Conservation (phyloP, 805 yeast species). For the Schwanniomyces vanrijiae region DNA sequence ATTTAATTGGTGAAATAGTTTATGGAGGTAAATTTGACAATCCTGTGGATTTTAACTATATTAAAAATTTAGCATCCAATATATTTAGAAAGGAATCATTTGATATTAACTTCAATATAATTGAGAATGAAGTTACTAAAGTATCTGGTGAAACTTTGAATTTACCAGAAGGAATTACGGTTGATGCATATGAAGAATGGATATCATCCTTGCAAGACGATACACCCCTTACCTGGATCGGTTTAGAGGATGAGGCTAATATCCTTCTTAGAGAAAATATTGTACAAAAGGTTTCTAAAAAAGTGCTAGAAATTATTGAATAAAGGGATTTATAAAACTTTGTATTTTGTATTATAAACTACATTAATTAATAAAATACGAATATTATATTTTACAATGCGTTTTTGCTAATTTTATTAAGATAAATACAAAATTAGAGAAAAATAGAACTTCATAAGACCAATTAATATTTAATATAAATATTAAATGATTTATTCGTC, state of each 20-base stretch:
- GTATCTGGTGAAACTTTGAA: conserved; percentile 16
- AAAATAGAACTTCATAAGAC: conserved; percentile 6
- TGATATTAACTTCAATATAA: conserved; percentile 41
- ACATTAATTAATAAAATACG: conserved; percentile 1
- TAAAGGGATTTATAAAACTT: not conserved
- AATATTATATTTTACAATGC: conserved; percentile 19
- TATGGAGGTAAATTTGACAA: conserved; percentile 67
- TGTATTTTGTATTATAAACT: not conserved
- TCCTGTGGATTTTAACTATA: conserved; percentile 35
- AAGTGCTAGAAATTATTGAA: conserved; percentile 5
- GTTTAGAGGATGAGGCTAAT: conserved; percentile 46
- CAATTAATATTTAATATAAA: conserved; percentile 6
- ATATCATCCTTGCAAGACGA: conserved; percentile 50
- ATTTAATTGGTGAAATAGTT: conserved; percentile 51
- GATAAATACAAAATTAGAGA: conserved; percentile 12
- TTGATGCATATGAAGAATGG: conserved; percentile 47
- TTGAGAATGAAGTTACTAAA: conserved; percentile 24
- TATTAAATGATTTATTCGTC: conserved; percentile 47
- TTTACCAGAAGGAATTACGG: conserved; percentile 49
- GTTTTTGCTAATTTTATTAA: conserved; percentile 14
- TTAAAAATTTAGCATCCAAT: conserved; percentile 31
- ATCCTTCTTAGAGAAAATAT: conserved; percentile 22
- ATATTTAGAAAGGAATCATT: conserved; percentile 44
- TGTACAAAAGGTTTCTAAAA: conserved; percentile 15
- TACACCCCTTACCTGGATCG: conserved; percentile 56